Percentiles rank a stretch among this genome's conserved stretches.
Evolutionary conservation across 176 grass and related monocot species (phyloP).

Genomic region (Juncus effusus): DNA sequence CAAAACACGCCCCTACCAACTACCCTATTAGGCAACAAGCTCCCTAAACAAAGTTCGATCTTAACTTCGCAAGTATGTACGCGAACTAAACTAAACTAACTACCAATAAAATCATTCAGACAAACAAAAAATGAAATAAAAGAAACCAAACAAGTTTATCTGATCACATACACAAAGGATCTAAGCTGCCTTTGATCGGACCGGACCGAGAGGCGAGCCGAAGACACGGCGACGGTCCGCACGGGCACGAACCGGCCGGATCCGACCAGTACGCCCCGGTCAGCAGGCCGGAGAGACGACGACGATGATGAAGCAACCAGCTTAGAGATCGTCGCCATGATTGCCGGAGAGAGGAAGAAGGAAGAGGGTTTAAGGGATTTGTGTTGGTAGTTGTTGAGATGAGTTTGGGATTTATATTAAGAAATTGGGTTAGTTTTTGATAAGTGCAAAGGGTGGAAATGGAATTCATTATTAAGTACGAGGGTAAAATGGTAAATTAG

Average conservation of each 20-base stretch:
- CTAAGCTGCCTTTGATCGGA: conserved; percentile 12
- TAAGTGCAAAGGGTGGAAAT: neutral
- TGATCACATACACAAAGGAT: conserved; percentile 31
- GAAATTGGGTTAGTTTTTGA: neutral
- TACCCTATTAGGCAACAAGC: no score
- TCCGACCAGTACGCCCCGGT: neutral
- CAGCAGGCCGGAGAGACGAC: conserved; percentile 22
- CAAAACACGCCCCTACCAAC: no score
- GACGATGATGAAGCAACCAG: conserved; percentile 26
- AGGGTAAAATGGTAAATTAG: conserved; percentile 23
- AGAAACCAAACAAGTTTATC: neutral
- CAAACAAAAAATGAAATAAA: neutral
- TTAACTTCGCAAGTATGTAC: no score
- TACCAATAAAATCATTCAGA: no score
- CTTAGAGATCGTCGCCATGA: conserved; percentile 52
- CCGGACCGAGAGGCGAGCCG: conserved; percentile 35
- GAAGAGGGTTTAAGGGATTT: conserved; percentile 1
- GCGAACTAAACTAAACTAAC: no score
- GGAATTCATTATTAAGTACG: neutral
- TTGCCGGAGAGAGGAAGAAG: neutral
- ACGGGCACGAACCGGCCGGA: neutral
- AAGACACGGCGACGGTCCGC: conserved; percentile 8
- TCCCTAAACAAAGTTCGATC: no score
- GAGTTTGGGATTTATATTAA: conserved; percentile 9
- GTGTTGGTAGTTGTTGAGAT: conserved; percentile 11